Base-by-base conservation (phyloP, 2,329 filamentous ascomycete species). In the Neophaeococcomyces aloes region DNA sequence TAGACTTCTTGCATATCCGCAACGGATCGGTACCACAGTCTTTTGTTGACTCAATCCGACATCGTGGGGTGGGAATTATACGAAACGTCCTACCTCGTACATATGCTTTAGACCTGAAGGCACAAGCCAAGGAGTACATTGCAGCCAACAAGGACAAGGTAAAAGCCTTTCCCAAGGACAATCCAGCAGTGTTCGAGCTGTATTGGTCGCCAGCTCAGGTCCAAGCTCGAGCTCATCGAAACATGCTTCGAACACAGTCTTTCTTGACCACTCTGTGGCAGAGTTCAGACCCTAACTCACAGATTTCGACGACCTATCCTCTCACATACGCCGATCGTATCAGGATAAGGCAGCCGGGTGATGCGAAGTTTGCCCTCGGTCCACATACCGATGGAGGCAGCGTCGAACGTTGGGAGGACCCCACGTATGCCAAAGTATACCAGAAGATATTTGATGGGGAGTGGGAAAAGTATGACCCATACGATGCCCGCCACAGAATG, bases 401-500 rank as follows among this genome's bases (percentile, higher is more conserved):
- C 41, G 74, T 85, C 1, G 83, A 87, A 62, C 71, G 83, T 2
- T 87, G 83, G 83, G 82, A 86, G 59, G 68, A 67, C 23, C 63
- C 74, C 0, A 82, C 82, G 1, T 88, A 87, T 52, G 77, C 79
- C 0, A 65, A 70, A 2, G 83, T 88, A 2, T 95, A 94, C 61
- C 74, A 82, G 47, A 64, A 71, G 15, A 73, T 95, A 7, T 81
- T 86, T 44, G 63, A 74, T 15, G 89, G 88, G 0, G 62, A 70
- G 1, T 94, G 87, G 86, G 85, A 93, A 51, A 61, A 72, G 2
- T 88, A 86, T 57, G 84, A 95, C 56, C 77, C 86, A 0, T 95
- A 82, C 76, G 86, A 94, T 55, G 79, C 79, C 0, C 78, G 75
- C 50, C 74, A 75, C 5, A 75, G 88, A 3, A 69, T 89, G 0